Conservation (phyloP, 1,284 basidiomycete species). For the Trichosporon sp. region DNA sequence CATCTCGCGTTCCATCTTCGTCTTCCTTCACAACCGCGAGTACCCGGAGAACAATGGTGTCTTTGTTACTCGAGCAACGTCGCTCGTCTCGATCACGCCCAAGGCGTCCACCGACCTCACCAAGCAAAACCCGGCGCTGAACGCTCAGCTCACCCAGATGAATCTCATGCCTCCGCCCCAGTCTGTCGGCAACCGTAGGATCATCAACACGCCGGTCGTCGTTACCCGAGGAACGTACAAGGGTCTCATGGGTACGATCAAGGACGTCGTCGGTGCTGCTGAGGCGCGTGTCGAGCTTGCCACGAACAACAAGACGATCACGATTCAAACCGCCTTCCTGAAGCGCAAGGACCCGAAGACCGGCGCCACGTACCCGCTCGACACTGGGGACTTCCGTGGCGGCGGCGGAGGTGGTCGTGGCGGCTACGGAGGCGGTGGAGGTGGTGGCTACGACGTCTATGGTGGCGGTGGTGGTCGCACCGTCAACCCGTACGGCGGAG, state of each 20-base stretch:
- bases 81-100: slow-evolving; percentile 75
- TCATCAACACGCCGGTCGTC: slow-evolving; percentile 73
- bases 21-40: slow-evolving; percentile 91
- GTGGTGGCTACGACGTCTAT: background rate
- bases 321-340: slow-evolving; percentile 74
- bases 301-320: slow-evolving; percentile 83
- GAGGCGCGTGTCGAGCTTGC: slow-evolving; percentile 85
- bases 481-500: slow-evolving; percentile 37
- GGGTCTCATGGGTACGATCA: slow-evolving; percentile 86
- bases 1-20: slow-evolving; percentile 89
- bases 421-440: slow-evolving; percentile 18
- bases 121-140: slow-evolving; percentile 87
- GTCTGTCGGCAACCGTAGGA: slow-evolving; percentile 61
- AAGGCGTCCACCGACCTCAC: slow-evolving; percentile 71
- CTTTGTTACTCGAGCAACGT: slow-evolving; percentile 71
- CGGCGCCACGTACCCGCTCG: slow-evolving; percentile 45
- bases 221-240: slow-evolving; percentile 87
- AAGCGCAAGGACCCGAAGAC: slow-evolving; percentile 61
- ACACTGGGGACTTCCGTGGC: slow-evolving; percentile 22
- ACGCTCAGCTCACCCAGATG: slow-evolving; percentile 47
- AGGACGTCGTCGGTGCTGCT: slow-evolving; percentile 79
- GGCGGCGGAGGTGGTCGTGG: slow-evolving; percentile 4
- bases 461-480: slow-evolving; percentile 22
- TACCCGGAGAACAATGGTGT: slow-evolving; percentile 86
- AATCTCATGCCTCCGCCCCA: slow-evolving; percentile 53